A percentile compares a stretch with the other conserved stretches of the same genome.
phyloP scores from a whole-genome alignment of 1,284 basidiomycete genomes.

The Moesziomyces antarcticus region DNA sequence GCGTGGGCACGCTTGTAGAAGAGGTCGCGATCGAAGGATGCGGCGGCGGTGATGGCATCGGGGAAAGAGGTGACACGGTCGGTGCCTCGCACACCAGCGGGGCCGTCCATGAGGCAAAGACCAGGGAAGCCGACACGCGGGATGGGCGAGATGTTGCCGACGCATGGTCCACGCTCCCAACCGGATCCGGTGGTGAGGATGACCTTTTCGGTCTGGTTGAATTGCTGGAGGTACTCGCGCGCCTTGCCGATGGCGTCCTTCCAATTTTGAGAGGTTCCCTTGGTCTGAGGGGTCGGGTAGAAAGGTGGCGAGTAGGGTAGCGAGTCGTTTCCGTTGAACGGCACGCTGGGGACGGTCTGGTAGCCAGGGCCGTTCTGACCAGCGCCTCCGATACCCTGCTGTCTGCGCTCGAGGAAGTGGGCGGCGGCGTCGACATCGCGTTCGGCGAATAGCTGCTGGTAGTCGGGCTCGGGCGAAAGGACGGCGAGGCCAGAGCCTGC shows the following conservation, averaged over 20 bases:
- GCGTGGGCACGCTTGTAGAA: constrained; percentile 78
- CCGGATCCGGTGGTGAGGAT: constrained; percentile 69
- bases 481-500: constrained; percentile 32
- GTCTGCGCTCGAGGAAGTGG: constrained; percentile 25
- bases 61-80: constrained; percentile 73
- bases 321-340: constrained; percentile 51
- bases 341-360: constrained; percentile 29
- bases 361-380: constrained; percentile 41
- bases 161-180: constrained; percentile 53
- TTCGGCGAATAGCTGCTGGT: constrained; percentile 26
- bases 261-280: constrained; percentile 70
- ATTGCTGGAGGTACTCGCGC: constrained; percentile 64
- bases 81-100: constrained; percentile 73
- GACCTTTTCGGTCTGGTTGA: constrained; percentile 71
- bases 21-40: constrained; percentile 77
- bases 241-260: constrained; percentile 74
- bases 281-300: constrained; percentile 51
- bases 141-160: constrained; percentile 68
- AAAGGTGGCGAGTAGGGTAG: constrained; percentile 55
- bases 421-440: constrained; percentile 14
- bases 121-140: constrained; percentile 76
- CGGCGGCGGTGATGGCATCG: constrained; percentile 78
- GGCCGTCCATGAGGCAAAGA: constrained; percentile 74
- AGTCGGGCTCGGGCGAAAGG: constrained; percentile 26
- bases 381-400: constrained; percentile 44